phyloP scores from a whole-genome alignment of 305 asterid species.

The Stenogyne calaminthoides region DNA sequence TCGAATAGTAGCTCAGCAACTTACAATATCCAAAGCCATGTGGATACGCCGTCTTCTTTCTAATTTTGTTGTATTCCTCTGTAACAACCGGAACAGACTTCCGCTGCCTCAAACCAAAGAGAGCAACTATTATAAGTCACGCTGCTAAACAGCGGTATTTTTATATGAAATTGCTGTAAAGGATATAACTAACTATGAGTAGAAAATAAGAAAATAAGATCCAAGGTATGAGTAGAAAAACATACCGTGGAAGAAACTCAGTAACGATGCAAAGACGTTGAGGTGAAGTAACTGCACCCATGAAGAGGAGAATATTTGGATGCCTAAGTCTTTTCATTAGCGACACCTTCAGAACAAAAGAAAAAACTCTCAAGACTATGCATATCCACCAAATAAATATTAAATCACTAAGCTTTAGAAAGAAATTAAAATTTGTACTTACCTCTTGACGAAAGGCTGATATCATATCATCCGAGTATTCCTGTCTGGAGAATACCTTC shows the following conservation, averaged over 20 bases:
- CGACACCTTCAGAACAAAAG: conserved; percentile 62
- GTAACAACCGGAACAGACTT: conserved; percentile 75
- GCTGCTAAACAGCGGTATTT: background rate
- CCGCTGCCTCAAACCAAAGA: conserved; percentile 53
- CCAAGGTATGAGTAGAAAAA: conserved; percentile 16
- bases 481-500: conserved; percentile 44
- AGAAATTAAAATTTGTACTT: conserved; percentile 20
- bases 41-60: conserved; percentile 79
- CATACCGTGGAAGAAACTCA: conserved; percentile 95
- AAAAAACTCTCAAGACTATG: conserved; percentile 23
- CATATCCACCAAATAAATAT: background rate
- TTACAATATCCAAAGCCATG: conserved; percentile 89
- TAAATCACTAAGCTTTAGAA: background rate
- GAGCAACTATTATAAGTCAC: conserved; percentile 13
- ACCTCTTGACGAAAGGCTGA: conserved; percentile 87
- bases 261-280: conserved; percentile 91
- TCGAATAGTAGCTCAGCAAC: conserved; percentile 27
- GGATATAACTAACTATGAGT: background rate
- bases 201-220: conserved; percentile 10
- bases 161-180: conserved; percentile 2
- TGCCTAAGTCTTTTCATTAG: conserved; percentile 95
- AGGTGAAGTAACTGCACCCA: conserved; percentile 98
- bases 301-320: conserved; percentile 96
- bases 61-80: conserved; percentile 57
- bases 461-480: conserved; percentile 45